phyloP scores from a whole-genome alignment of 2,329 filamentous ascomycete genomes.

The Aspergillus ustus region DNA sequence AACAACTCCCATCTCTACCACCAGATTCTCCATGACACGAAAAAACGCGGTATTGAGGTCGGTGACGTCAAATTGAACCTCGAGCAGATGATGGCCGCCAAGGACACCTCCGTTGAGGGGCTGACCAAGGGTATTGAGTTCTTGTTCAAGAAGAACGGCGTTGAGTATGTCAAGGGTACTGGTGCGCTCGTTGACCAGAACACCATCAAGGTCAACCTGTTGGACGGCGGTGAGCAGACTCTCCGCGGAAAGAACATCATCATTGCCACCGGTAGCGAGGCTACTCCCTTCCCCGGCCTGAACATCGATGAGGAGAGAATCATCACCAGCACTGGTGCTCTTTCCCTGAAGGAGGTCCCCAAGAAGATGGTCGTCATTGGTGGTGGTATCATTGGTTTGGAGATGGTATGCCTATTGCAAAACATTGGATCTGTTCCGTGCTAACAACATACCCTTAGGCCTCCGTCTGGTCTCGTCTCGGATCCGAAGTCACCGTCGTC shows the following conservation, averaged over 20 bases:
- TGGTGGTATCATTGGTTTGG: conserved; percentile 96
- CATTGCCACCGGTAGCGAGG: conserved; percentile 93
- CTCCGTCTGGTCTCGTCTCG: conserved; percentile 95
- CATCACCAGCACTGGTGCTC: conserved; percentile 92
- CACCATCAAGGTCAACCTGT: conserved; percentile 86
- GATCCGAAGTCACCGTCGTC: conserved; percentile 92
- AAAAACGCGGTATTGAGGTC: conserved; percentile 96
- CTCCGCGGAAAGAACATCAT: conserved; percentile 95
- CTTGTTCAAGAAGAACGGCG: conserved; percentile 98
- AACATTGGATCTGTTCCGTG: background rate
- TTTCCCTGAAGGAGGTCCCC: conserved; percentile 85
- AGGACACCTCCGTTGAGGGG: conserved; percentile 85
- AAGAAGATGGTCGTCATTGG: conserved; percentile 98
- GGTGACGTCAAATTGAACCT: conserved; percentile 97
- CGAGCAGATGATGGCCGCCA: conserved; percentile 95
- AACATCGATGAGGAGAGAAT: conserved; percentile 98
- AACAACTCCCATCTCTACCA: conserved; percentile 99
- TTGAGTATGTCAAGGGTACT: conserved; percentile 95
- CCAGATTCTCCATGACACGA: conserved; percentile 94
- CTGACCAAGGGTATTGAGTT: conserved; percentile 98
- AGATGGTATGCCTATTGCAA: conserved; percentile 71
- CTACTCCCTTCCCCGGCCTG: conserved; percentile 93
- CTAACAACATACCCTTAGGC: conserved; percentile 48
- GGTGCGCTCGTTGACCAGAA: conserved; percentile 86
- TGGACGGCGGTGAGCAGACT: conserved; percentile 88